Percentiles rank a stretch among this genome's conserved stretches.
These are phyloP conservation scores for Gillenia trifoliata DNA, from an alignment of 306 rosid species.

Conservation along the genomic window DNA sequence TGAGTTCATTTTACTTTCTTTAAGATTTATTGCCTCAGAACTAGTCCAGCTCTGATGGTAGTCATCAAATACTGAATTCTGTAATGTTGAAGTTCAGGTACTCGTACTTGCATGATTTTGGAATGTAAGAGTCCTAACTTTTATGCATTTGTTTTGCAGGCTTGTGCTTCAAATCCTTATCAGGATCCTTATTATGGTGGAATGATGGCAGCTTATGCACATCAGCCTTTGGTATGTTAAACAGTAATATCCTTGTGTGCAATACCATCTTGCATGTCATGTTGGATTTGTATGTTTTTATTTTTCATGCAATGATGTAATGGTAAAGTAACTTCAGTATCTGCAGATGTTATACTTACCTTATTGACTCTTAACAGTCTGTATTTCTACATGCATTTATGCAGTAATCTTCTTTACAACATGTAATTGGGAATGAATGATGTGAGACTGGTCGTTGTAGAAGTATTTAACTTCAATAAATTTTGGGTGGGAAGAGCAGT, in stretches of 20 bases:
- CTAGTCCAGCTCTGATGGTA: not conserved
- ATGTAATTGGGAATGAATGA: not conserved
- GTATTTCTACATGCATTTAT: not conserved
- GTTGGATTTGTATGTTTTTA: not conserved
- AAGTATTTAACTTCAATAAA: not conserved
- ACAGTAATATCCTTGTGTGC: not conserved
- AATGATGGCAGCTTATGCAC: conserved; percentile 85
- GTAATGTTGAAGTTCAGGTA: conserved; percentile 6
- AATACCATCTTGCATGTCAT: not conserved
- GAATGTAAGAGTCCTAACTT: conserved; percentile 25
- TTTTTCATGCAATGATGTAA: not conserved
- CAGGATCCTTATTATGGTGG: conserved; percentile 84
- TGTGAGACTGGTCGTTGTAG: not conserved
- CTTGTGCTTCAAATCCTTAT: conserved; percentile 85
- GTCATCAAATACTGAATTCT: conserved; percentile 15
- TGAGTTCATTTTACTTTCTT: conserved; percentile 30
- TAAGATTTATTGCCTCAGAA: not conserved
- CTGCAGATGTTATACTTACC: not conserved
- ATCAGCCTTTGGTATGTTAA: conserved; percentile 71
- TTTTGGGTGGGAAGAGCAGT: not conserved
- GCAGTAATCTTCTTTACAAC: not conserved
- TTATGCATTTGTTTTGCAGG: conserved; percentile 53
- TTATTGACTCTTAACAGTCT: not conserved
- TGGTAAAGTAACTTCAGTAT: not conserved
- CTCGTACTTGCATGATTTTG: conserved; percentile 21